Percentiles rank a stretch among this genome's conserved stretches.
phyloP scores from a whole-genome alignment of 495 filamentous ascomycete species.

The Jackrogersella minutella region DNA sequence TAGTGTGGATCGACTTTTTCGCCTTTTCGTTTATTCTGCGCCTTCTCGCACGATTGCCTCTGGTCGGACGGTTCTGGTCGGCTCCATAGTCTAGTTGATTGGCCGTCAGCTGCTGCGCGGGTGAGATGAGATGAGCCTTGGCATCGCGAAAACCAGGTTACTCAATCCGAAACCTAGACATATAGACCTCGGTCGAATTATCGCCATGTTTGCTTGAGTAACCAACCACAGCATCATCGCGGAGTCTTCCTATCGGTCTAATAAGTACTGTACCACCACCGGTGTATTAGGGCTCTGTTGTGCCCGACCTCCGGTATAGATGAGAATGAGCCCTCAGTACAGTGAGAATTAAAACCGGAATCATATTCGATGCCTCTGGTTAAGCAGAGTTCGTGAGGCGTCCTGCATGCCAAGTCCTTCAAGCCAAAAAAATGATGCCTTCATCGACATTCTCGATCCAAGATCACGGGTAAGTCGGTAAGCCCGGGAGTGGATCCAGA shows the following conservation, averaged over 20 bases:
- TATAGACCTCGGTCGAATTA: slow-evolving; percentile 17
- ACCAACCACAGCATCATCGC: not conserved
- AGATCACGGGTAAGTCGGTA: not conserved
- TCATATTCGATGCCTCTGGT: not conserved
- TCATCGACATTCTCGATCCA: slow-evolving; percentile 18
- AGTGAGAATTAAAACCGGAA: too few species aligned
- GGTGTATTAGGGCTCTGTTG: not conserved
- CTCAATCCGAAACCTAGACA: slow-evolving; percentile 7
- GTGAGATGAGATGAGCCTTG: slow-evolving; percentile 6
- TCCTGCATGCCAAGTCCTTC: slow-evolving; percentile 27
- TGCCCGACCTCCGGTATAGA: not conserved
- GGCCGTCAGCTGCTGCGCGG: not conserved
- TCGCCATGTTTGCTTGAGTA: slow-evolving; percentile 18
- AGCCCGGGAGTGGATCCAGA: slow-evolving; percentile 12
- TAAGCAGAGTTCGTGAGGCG: not conserved
- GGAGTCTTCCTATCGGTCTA: not conserved
- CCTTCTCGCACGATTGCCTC: slow-evolving; percentile 4
- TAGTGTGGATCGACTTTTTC: not conserved
- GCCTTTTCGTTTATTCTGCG: not conserved
- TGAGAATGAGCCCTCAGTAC: not conserved
- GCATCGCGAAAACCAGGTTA: not conserved
- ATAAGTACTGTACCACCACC: not conserved
- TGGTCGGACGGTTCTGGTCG: slow-evolving; percentile 5
- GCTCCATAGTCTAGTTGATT: not conserved
- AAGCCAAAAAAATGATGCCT: not conserved